Evolutionary conservation across 2,329 filamentous ascomycete species (phyloP), one percentile per base, ranked within the genome.

Genomic region (Xenosphaeropsis pyriputrescens): DNA sequence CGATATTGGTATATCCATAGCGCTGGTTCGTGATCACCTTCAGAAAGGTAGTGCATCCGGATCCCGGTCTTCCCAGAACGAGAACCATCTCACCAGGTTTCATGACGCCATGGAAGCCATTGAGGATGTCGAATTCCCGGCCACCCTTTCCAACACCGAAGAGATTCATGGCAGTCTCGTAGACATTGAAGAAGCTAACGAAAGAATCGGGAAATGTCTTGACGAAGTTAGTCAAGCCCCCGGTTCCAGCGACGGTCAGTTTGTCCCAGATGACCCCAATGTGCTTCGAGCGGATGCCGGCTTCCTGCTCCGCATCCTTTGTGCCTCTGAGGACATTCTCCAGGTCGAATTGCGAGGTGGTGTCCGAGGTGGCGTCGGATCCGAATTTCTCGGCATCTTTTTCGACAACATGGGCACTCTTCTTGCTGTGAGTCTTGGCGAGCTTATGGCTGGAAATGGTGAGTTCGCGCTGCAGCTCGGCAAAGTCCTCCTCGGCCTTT

Each of bases 31-130:
- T 60, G 39, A 70, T 64, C 16, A 68, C 63, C 41, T 70, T 71
- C 29, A 72, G 51, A 48, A 72, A 68, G 0, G 66, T 66, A 0
- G 68, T 70, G 45, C 68, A 72, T 29, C 68, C 68, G 26, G 58
- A 61, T 2, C 53, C 53, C 13, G 54, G 53, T 30, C 50, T 41
- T 6, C 54, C 53, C 9, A 56, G 45, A 0, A 57, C 53, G 9
- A 57, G 38, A 3, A 55, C 71, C 85, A 94, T 93, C 63, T 94
- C 86, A 1, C 86, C 88, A 0, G 85, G 82, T 45, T 79, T 76
- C 40, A 75, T 73, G 1, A 82, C 67, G 22, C 79, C 81, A 37
- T 65, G 67, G 60, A 88, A 91, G 45, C 72, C 65, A 43, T 84
- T 68, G 17, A 93, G 60, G 34, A 93, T 77, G 5, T 84, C 78